Evolutionary conservation across 140 eudicot species (phyloP).

Genomic region (Bidens hawaiensis): DNA sequence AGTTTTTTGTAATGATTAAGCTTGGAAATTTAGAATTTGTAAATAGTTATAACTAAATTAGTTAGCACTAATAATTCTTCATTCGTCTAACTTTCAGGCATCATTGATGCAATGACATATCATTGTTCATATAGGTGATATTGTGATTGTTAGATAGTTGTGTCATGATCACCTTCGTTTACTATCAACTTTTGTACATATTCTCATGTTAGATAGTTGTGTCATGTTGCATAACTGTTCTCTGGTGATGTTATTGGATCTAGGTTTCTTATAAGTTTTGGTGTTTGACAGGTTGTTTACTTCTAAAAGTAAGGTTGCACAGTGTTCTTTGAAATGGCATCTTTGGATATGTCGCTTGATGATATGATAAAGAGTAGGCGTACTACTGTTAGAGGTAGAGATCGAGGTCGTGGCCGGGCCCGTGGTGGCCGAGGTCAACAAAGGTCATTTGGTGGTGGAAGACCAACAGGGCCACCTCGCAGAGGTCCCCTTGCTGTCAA

Average conservation of each 20-base stretch:
- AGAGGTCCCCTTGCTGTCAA: slow-evolving; percentile 60
- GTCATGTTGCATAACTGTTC: not conserved
- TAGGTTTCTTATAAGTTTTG: not conserved
- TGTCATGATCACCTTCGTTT: not conserved
- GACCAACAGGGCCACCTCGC: slow-evolving; percentile 60
- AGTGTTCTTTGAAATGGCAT: slow-evolving; percentile 42
- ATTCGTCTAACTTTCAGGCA: not conserved
- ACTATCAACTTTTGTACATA: not conserved
- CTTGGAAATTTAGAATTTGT: not conserved
- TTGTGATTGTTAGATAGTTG: not conserved
- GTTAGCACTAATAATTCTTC: not conserved
- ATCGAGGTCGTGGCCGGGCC: slow-evolving; percentile 49
- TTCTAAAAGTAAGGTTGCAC: slow-evolving; percentile 4
- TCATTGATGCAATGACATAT: not conserved
- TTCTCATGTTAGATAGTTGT: not conserved
- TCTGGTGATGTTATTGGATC: not conserved
- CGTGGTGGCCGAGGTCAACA: slow-evolving; percentile 52
- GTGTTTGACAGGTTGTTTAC: slow-evolving; percentile 22
- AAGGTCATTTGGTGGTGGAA: slow-evolving; percentile 15
- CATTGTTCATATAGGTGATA: not conserved
- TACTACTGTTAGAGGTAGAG: slow-evolving; percentile 58
- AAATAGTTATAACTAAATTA: not conserved
- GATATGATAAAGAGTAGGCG: slow-evolving; percentile 74
- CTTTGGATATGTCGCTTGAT: slow-evolving; percentile 66
- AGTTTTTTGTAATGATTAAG: not conserved